Conservation (phyloP, 331 rosid species). For the Telfairia occidentalis region DNA sequence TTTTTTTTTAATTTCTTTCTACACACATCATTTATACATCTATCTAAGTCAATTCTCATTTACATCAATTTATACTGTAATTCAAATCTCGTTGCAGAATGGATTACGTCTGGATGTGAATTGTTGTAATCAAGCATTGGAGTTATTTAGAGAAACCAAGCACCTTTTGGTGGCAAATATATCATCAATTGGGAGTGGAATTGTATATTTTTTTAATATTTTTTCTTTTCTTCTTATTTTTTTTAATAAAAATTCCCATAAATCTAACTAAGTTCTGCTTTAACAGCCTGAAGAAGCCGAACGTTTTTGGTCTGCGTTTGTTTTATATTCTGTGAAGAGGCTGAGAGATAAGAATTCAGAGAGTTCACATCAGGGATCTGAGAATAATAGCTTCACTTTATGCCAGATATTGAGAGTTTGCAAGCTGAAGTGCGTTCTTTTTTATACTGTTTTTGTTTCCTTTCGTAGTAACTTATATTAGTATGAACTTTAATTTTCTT, state of each 20-base stretch:
- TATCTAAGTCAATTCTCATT: not conserved
- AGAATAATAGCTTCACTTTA: slow-evolving; percentile 39
- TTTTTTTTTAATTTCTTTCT: not conserved
- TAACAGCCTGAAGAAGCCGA: slow-evolving; percentile 78
- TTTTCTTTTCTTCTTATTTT: not conserved
- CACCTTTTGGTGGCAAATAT: slow-evolving; percentile 37
- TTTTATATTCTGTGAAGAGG: slow-evolving; percentile 58
- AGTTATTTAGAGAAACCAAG: slow-evolving; percentile 56
- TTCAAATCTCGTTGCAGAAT: slow-evolving; percentile 30
- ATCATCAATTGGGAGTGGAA: slow-evolving; percentile 59
- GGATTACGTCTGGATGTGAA: slow-evolving; percentile 47
- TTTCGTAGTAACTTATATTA: slow-evolving; percentile 5
- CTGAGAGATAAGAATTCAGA: slow-evolving; percentile 34
- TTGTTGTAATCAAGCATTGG: slow-evolving; percentile 32
- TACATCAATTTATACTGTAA: not conserved
- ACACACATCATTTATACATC: not conserved
- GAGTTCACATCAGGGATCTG: slow-evolving; percentile 24
- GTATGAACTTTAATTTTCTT: slow-evolving; percentile 9
- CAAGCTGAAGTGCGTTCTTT: slow-evolving; percentile 51
- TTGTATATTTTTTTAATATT: slow-evolving; percentile 28
- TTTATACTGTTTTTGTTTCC: slow-evolving; percentile 7
- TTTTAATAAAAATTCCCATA: not conserved
- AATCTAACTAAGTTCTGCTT: slow-evolving; percentile 12
- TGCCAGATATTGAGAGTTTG: slow-evolving; percentile 69
- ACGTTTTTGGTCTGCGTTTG: slow-evolving; percentile 73